These are phyloP conservation scores for Camellia granthamiana DNA, from an alignment of 148 eudicot species.

Conservation along the genomic window DNA sequence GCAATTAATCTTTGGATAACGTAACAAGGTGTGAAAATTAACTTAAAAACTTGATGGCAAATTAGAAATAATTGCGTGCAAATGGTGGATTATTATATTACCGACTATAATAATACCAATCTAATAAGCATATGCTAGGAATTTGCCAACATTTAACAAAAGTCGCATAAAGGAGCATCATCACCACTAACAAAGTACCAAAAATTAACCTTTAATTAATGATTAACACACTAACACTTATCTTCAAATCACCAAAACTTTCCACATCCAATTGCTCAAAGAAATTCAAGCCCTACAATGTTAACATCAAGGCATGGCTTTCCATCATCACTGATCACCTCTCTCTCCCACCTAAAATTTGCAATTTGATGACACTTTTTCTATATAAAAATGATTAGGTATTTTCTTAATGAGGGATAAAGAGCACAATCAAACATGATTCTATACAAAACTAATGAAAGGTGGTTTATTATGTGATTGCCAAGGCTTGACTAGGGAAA, in stretches of 20 bases:
- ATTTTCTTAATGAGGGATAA: slow-evolving; percentile 7
- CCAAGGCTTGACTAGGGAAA: not conserved
- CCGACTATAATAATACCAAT: not conserved
- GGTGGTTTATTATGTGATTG: not conserved
- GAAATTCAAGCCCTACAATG: not conserved
- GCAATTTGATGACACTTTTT: not conserved
- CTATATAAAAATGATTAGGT: not conserved
- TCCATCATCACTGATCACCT: not conserved
- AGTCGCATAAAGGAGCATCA: not conserved
- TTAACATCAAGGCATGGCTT: not conserved
- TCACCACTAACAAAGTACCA: not conserved
- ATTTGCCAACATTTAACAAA: not conserved
- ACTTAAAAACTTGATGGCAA: not conserved
- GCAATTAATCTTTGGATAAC: too few species aligned
- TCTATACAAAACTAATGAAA: not conserved
- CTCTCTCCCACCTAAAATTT: slow-evolving; percentile 5
- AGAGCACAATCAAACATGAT: not conserved
- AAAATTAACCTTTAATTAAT: not conserved
- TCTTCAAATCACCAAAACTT: not conserved
- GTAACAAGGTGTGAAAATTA: too few species aligned
- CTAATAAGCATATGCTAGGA: not conserved
- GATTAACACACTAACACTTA: slow-evolving; percentile 9
- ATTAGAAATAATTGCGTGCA: not conserved
- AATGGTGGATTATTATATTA: not conserved
- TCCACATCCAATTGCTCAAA: not conserved